Conservation (phyloP, 352 stramenopile genomes). For the Phytophthora sp. region DNA sequence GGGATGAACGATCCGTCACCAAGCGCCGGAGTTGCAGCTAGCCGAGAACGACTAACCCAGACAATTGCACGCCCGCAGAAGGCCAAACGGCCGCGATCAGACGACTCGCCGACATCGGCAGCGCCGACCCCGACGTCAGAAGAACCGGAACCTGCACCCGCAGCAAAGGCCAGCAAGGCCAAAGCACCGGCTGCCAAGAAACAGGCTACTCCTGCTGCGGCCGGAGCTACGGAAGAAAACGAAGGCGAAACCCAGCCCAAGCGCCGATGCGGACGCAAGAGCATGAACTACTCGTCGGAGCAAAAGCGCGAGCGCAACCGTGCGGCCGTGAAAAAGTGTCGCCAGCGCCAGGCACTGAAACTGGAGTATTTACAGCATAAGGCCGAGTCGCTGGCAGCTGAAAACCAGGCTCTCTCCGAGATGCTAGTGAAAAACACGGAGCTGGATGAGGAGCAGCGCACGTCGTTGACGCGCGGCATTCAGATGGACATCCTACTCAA, state of each 20-base stretch:
- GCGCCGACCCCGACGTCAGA: conserved; percentile 9
- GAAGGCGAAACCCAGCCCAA: conserved; percentile 42
- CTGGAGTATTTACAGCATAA: conserved; percentile 82
- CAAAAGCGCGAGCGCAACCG: conserved; percentile 86
- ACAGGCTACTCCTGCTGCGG: background rate
- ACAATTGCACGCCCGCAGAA: conserved; percentile 13
- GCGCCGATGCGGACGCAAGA: conserved; percentile 80
- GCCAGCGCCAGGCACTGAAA: conserved; percentile 82
- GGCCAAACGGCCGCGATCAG: conserved; percentile 9
- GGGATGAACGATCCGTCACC: background rate
- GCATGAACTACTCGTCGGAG: conserved; percentile 88
- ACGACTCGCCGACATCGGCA: conserved; percentile 7
- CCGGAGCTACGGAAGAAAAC: conserved; percentile 1
- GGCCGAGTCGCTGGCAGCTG: conserved; percentile 61
- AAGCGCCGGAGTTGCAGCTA: background rate
- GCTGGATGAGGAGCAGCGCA: conserved; percentile 57
- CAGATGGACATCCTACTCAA: conserved; percentile 90
- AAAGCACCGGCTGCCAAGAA: conserved; percentile 22
- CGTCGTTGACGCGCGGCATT: conserved; percentile 77
- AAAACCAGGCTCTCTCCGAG: conserved; percentile 77
- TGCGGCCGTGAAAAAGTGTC: conserved; percentile 86
- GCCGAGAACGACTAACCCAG: conserved; percentile 6
- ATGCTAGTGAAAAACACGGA: conserved; percentile 79
- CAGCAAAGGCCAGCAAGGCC: background rate
- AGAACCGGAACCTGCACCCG: background rate